phyloP scores from a whole-genome alignment of 2,329 filamentous ascomycete genomes.

The Verticillium albo-atrum region DNA sequence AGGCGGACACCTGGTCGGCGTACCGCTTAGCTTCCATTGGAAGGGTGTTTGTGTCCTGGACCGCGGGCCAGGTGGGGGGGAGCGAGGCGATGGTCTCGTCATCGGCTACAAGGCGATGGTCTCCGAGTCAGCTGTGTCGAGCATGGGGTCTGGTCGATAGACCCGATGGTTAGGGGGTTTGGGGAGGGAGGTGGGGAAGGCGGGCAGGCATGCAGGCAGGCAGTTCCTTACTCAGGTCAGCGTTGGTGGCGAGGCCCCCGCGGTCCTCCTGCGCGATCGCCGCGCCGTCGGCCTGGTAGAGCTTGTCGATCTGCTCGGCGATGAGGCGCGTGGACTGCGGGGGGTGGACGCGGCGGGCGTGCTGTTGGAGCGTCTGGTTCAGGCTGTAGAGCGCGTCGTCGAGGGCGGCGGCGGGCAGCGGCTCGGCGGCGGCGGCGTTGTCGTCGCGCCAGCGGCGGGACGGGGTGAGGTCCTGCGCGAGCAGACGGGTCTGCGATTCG shows the following conservation, averaged over 20 bases:
- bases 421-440: conserved; percentile 36
- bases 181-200: background rate
- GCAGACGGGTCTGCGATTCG: conserved; percentile 54
- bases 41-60: conserved; percentile 27
- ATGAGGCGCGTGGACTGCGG: conserved; percentile 66
- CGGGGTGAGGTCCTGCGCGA: conserved; percentile 55
- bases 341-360: conserved; percentile 61
- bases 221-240: conserved; percentile 43
- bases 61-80: conserved; percentile 40
- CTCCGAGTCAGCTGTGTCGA: background rate
- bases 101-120: conserved; percentile 26
- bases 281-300: conserved; percentile 48
- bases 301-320: conserved; percentile 65
- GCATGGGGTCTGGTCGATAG: background rate
- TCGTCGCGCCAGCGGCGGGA: conserved; percentile 47
- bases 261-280: conserved; percentile 3
- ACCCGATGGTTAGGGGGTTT: too few relatives aligned
- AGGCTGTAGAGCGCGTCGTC: conserved; percentile 54
- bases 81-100: conserved; percentile 40
- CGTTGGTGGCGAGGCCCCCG: conserved; percentile 32
- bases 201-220: too few relatives aligned
- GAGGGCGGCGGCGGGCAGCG: conserved; percentile 43
- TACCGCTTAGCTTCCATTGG: conserved; percentile 49
- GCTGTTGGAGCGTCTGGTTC: conserved; percentile 60
- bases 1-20: conserved; percentile 39